Conservation (phyloP, 176 grass and related monocot species). For the Themeda triandra region DNA sequence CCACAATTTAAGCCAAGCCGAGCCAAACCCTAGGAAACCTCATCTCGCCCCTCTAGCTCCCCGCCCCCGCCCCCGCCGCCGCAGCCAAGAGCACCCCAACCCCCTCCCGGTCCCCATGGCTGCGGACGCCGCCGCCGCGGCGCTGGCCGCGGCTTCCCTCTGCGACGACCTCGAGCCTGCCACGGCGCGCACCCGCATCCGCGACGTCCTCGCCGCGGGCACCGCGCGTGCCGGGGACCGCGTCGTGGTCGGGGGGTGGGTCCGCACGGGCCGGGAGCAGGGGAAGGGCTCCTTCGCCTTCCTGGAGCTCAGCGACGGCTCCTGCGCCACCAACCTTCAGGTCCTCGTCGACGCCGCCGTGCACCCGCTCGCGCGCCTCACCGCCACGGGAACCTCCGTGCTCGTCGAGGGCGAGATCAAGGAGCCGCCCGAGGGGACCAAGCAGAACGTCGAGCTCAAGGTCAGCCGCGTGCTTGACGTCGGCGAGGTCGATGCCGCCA, state of each 20-base stretch:
- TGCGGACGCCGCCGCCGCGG: constrained; percentile 3
- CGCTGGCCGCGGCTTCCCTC: constrained; percentile 10
- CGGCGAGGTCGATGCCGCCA: constrained; percentile 62
- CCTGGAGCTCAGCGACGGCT: constrained; percentile 91
- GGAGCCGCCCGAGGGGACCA: constrained; percentile 68
- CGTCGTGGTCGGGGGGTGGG: constrained; percentile 68
- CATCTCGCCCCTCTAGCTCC: too few species aligned
- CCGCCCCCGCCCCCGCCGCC: background rate
- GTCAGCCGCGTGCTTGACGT: constrained; percentile 74
- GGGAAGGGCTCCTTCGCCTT: constrained; percentile 70
- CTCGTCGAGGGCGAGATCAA: constrained; percentile 80
- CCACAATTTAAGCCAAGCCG: too few species aligned
- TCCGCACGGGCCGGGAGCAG: constrained; percentile 71
- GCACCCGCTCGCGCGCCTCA: constrained; percentile 56
- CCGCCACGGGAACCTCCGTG: constrained; percentile 73
- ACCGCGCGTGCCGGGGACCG: constrained; percentile 27
- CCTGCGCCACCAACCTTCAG: constrained; percentile 79
- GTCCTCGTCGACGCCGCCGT: constrained; percentile 59
- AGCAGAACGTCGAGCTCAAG: constrained; percentile 74
- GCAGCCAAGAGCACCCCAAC: background rate
- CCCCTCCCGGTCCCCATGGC: background rate
- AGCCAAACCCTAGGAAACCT: background rate
- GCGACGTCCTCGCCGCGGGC: constrained; percentile 23
- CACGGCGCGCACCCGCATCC: constrained; percentile 16
- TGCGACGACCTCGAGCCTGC: constrained; percentile 31